Evolutionary conservation across 208 protist genomes (phyloP), one percentile per base, ranked within the genome.

Genomic region (Leishmania major): DNA sequence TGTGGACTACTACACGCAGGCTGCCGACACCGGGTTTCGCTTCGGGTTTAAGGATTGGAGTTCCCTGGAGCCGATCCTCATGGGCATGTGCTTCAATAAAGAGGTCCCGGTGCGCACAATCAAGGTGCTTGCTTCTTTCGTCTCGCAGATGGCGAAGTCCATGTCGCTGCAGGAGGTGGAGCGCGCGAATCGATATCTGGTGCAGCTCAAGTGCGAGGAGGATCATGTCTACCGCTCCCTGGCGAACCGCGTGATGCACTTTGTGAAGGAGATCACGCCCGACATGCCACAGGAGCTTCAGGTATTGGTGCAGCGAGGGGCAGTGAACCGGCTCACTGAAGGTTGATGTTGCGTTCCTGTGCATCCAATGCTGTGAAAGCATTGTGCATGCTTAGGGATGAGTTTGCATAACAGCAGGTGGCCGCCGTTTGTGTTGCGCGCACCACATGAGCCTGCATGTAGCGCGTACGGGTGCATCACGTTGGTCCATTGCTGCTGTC

Each of bases 181-280:
- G 84, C 90, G 93, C n/a, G 95, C 95, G n/a, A 95, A 97, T 79
- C 91, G 87, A 4, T 96, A 96, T 80, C 81, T 96, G 66, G 82
- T 83, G 53, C 77, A 80, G 73, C 87, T 97, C 53, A 89, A 88
- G 47, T 95, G 89, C 75, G 95, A 97, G 76, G 93, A 97, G 72
- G 92, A 96, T n/a, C 92, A 89, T 84, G 82, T 96, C 28, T 97
- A 92, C 82, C 94, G 94, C 71, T 85, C 86, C 0, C 82, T 97
- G 75, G 93, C 93, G 22, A 87, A 79, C 22, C 90, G 95, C 55
- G 89, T 96, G 53, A 84, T 93, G 80, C 90, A 96, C 55, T 97
- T 97, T 87, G 93, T 97, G 49, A 97, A 97, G 82, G 93, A 97
- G 78, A 88, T 96, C n/a, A 97, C 93, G 13, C 86, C 95, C 11